Conservation (phyloP, 2,329 filamentous ascomycete species). For the Fusarium subglutinans region DNA sequence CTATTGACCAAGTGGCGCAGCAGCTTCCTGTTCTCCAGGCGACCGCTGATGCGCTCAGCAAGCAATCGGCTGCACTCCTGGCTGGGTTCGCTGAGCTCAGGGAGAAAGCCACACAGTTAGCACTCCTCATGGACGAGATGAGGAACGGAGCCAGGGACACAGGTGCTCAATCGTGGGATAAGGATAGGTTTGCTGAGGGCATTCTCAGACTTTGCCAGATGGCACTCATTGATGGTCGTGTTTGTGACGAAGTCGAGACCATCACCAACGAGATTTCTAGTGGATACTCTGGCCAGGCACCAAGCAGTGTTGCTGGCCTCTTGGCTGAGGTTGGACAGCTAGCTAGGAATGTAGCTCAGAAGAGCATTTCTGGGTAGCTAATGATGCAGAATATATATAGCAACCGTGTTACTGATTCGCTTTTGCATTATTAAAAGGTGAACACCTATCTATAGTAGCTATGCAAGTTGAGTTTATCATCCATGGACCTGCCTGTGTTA, state of each 20-base stretch:
- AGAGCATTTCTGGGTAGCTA: background rate
- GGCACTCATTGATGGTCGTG: background rate
- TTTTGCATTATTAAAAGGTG: background rate
- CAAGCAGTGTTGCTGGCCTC: background rate
- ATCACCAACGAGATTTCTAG: background rate
- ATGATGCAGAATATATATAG: background rate
- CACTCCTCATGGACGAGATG: background rate
- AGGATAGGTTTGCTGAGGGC: background rate
- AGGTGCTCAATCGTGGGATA: background rate
- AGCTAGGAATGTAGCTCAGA: background rate
- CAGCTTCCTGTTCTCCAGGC: background rate
- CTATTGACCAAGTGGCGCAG: background rate
- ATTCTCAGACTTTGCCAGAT: background rate
- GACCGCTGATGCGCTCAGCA: background rate
- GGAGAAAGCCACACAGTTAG: background rate
- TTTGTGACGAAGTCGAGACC: background rate
- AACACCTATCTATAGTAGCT: background rate
- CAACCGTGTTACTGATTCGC: background rate
- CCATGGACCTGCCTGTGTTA: rapidly evolving
- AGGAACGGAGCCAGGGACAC: background rate
- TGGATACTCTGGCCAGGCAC: background rate
- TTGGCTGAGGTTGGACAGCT: background rate
- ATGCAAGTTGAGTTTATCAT: background rate
- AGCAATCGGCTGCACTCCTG: background rate
- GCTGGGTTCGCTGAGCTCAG: background rate